These are phyloP conservation scores for Aspergillus piperis DNA, from an alignment of 2,329 filamentous ascomycete genomes.

Conservation along the genomic window DNA sequence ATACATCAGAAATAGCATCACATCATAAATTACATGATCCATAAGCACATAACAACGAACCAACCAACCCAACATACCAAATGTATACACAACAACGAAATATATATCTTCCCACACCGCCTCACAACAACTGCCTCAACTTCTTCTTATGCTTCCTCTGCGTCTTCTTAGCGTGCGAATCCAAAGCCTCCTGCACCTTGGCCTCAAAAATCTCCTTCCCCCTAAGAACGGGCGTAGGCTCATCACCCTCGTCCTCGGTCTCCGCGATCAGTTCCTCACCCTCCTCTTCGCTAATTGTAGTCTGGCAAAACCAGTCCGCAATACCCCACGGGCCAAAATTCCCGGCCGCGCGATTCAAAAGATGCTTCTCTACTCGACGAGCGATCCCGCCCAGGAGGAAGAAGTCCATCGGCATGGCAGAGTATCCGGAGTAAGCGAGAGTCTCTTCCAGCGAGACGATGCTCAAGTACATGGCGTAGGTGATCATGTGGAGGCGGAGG, in stretches of 20 bases:
- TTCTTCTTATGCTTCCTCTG: constrained; percentile 20
- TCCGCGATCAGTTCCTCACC: constrained; percentile 46
- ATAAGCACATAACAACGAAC: not conserved
- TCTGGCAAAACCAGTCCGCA: constrained; percentile 48
- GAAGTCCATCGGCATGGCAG: constrained; percentile 58
- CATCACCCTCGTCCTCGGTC: not conserved
- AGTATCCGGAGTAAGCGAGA: constrained; percentile 63
- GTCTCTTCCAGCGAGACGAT: constrained; percentile 61
- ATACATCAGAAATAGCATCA: not conserved
- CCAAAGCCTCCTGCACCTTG: constrained; percentile 33
- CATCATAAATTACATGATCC: not conserved
- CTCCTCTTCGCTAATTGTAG: constrained; percentile 46
- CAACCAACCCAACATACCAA: not conserved
- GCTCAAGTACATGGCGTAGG: constrained; percentile 57
- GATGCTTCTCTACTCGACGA: constrained; percentile 57
- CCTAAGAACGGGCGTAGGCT: no score
- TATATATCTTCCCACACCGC: not conserved
- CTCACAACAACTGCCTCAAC: constrained; percentile 1
- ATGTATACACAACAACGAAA: not conserved
- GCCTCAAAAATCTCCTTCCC: constrained; percentile 34
- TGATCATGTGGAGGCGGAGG: constrained; percentile 63
- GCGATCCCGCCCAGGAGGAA: constrained; percentile 59
- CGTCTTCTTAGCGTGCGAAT: constrained; percentile 31
- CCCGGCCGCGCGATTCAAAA: constrained; percentile 49
- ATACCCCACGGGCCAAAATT: constrained; percentile 51